These are phyloP conservation scores for Fusarium drepaniforme DNA, from an alignment of 2,329 filamentous ascomycete genomes.

Conservation along the genomic window DNA sequence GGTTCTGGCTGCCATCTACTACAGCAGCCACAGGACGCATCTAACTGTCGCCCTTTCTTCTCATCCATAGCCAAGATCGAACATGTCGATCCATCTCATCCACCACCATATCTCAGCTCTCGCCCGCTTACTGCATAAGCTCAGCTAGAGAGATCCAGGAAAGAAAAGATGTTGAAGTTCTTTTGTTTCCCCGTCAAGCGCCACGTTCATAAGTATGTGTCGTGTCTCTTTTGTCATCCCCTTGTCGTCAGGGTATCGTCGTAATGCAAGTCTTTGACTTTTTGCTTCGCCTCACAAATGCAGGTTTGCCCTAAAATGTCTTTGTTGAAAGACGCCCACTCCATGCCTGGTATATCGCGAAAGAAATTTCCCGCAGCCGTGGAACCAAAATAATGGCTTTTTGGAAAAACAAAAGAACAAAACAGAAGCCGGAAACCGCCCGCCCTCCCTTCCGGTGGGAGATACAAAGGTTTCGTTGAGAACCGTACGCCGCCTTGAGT, in stretches of 20 bases:
- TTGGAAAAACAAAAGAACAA: conserved; percentile 43
- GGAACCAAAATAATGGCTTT: conserved; percentile 41
- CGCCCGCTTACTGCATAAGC: conserved; percentile 51
- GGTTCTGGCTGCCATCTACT: conserved; percentile 43
- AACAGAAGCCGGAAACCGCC: conserved; percentile 53
- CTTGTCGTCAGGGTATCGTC: conserved; percentile 54
- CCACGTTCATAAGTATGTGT: conserved; percentile 49
- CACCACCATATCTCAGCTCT: conserved; percentile 37
- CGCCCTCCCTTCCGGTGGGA: conserved; percentile 48
- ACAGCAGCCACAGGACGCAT: conserved; percentile 37
- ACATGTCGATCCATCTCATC: conserved; percentile 33
- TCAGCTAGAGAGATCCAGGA: conserved; percentile 58
- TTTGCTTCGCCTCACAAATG: conserved; percentile 54
- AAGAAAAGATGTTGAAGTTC: conserved; percentile 63
- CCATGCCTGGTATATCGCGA: conserved; percentile 52
- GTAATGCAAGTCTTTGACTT: conserved; percentile 53
- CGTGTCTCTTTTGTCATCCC: conserved; percentile 47
- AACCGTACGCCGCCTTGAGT: conserved; percentile 57
- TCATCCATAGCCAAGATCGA: conserved; percentile 20
- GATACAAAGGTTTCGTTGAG: conserved; percentile 60
- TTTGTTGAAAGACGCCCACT: conserved; percentile 63
- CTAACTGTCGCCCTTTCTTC: conserved; percentile 31
- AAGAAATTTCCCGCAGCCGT: conserved; percentile 43
- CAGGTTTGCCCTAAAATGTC: conserved; percentile 52
- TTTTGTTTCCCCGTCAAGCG: conserved; percentile 59